Evolutionary conservation across 768 basidiomycete genomes (phyloP), one percentile per base, ranked within the genome.

Genomic region (Antrodiella citrinella): DNA sequence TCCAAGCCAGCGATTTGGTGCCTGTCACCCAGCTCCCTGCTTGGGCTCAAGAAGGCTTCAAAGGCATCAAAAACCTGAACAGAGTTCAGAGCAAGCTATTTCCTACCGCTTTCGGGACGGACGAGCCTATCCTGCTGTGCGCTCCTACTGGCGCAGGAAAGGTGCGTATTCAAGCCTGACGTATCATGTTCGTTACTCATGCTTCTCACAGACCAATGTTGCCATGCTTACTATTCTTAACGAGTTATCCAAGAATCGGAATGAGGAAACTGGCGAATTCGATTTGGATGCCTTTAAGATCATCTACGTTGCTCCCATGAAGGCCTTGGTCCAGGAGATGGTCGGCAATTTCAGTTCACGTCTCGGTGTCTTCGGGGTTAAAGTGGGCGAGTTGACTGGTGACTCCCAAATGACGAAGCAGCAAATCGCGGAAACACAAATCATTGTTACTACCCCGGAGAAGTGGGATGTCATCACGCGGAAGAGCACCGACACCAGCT

Each of bases 381-480:
- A 81, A 52, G 88, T 99, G 44, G 91, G 90, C 23, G 96, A 99
- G 66, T 76, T 99, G 49, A 99, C 96, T 1, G 96, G 96, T 21
- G 96, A 99, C 65, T 80, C 91, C 22, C 94, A 97, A 74, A 89
- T 98, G 80, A 99, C 94, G 48, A 99, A 98, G 65, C 84, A 90
- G 54, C 95, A 98, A 66, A 97, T 98, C 48, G 70, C 92, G 7
- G 93, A 94, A 62, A 96, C 95, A 0, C 94, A 98, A 63, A 91
- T 99, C 62, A 97, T 98, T 66, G 93, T 98, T 54, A 96, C 94
- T 0, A 98, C 96, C 0, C 96, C 95, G 0, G 96, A 99, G 70
- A 98, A 99, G 66, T 99, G 92, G 91, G 95, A 99, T 58, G 96
- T 99, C 61, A 95, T 99, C 64, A 98, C 95, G 4, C 86, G 96